Base-by-base conservation (phyloP, 345 rosid genomes). In the Syzygium jambos region DNA sequence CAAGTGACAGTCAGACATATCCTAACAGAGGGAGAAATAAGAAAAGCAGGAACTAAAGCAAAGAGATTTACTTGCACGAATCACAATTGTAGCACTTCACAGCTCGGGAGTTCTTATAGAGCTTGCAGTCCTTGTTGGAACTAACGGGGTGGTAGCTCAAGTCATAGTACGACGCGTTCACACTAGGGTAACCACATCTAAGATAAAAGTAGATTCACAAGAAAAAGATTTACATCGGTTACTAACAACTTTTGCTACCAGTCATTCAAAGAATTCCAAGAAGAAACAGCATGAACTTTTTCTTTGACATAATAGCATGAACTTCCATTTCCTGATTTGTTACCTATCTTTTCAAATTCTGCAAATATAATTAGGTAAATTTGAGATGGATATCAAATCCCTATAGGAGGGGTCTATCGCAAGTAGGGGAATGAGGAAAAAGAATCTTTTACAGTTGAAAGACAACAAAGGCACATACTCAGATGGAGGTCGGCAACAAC, bases 401-500 rank as follows among this genome's bases (percentile, higher is more conserved):
- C 80, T 19, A 73, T 73, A 38, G 82, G 38, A 19, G 82, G 46
- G 80, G 46, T 73, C 46, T 19, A 73, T 73, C 29, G 85, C 29
- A 84, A 25, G 59, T 25, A 25, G 10, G 55, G 14, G 15, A 84
- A 84, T 51, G 85, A 29, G 3, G 12, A 51, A 27, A 54, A 51
- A 29, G 16, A n/a, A 84, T 51, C 14, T 52, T 51, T 84, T 52
- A 29, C 14, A 29, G 85, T 29, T 21, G 23, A 38, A 59, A 29
- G 84, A 29, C 46, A 85, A 30, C 23, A 49, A 82, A 85, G 90
- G 85, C 11, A 86, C 90, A 49, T 94, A 97, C 98, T 95, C 97
- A 29, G 97, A 96, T 88, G 99, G 99, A 19, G 99, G 98, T 86
- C 94, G 90, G 90, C 98, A 96, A 92, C 99, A 96, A 88, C 99